These are phyloP conservation scores for Candida pseudofarinosa DNA, from an alignment of 805 yeast species.

Conservation along the genomic window DNA sequence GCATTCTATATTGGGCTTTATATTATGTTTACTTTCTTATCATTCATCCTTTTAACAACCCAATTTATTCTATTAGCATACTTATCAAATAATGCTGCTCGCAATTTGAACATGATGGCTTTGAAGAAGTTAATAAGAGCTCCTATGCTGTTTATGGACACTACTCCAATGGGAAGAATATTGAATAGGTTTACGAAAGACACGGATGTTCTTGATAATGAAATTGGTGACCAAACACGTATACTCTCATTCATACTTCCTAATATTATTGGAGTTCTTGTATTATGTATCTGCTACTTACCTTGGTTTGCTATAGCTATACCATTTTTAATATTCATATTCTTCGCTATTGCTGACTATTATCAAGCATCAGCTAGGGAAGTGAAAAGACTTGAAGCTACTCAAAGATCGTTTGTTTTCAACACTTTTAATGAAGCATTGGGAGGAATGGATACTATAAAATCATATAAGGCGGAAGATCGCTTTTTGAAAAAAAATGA, in stretches of 20 bases:
- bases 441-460: slow-evolving; percentile 35
- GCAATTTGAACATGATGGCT: slow-evolving; percentile 58
- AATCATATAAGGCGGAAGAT: slow-evolving; percentile 26
- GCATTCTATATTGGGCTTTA: slow-evolving; percentile 73
- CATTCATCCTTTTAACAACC: slow-evolving; percentile 39
- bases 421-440: slow-evolving; percentile 36
- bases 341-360: slow-evolving; percentile 26
- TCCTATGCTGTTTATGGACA: slow-evolving; percentile 80
- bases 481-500: slow-evolving; percentile 26
- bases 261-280: slow-evolving; percentile 53
- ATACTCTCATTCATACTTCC: slow-evolving; percentile 52
- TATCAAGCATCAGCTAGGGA: slow-evolving; percentile 38
- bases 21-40: slow-evolving; percentile 54
- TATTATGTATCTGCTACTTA: slow-evolving; percentile 32
- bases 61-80: slow-evolving; percentile 47
- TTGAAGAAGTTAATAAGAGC: slow-evolving; percentile 59
- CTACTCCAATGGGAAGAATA: slow-evolving; percentile 85
- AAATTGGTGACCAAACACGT: slow-evolving; percentile 66
- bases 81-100: slow-evolving; percentile 51
- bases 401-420: slow-evolving; percentile 38
- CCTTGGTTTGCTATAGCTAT: slow-evolving; percentile 41
- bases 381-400: slow-evolving; percentile 36
- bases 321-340: slow-evolving; percentile 24
- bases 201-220: slow-evolving; percentile 80
- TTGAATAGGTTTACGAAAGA: slow-evolving; percentile 85